Percentiles rank a stretch among this genome's conserved stretches.
phyloP scores from a whole-genome alignment of 2,329 filamentous ascomycete species.

The Pseudogymnoascus sp. region DNA sequence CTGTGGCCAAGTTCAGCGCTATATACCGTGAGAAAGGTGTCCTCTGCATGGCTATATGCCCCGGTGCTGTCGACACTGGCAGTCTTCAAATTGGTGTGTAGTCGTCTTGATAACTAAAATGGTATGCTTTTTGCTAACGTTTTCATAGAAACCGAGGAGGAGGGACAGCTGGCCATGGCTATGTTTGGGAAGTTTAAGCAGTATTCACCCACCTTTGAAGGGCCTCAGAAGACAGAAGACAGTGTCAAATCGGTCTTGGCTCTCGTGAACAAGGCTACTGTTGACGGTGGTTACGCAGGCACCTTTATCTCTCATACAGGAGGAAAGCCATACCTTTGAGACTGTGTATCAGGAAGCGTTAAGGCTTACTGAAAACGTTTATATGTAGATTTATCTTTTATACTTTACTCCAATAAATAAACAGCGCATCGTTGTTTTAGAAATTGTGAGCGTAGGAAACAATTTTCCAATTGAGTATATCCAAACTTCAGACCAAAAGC shows the following conservation, averaged over 20 bases:
- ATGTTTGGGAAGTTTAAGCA: constrained; percentile 19
- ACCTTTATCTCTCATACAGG: constrained; percentile 18
- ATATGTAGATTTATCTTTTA: not conserved
- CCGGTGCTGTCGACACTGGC: constrained; percentile 44
- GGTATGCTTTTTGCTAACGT: constrained; percentile 14
- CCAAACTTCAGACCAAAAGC: too few relatives aligned
- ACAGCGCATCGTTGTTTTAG: too few relatives aligned
- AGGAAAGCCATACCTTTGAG: constrained; percentile 15
- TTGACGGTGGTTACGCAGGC: constrained; percentile 19
- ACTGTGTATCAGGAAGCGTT: constrained; percentile 11
- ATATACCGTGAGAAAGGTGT: constrained; percentile 44
- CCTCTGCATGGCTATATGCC: constrained; percentile 45
- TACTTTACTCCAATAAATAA: not conserved
- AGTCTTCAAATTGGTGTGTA: constrained; percentile 21
- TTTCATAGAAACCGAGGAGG: constrained; percentile 16
- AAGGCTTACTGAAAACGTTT: not conserved
- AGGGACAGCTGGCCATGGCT: constrained; percentile 21
- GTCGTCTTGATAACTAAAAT: constrained; percentile 13
- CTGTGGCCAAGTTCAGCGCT: constrained; percentile 46
- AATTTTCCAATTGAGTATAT: too few relatives aligned
- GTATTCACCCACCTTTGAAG: constrained; percentile 25
- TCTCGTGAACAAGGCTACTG: constrained; percentile 24
- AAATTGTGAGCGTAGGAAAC: too few relatives aligned
- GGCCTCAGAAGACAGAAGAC: constrained; percentile 21
- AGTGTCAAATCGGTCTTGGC: constrained; percentile 18